A percentile compares a stretch with the other conserved stretches of the same genome.
phyloP scores from a whole-genome alignment of 2,329 filamentous ascomycete species.

The Ambrosiella cleistominuta region DNA sequence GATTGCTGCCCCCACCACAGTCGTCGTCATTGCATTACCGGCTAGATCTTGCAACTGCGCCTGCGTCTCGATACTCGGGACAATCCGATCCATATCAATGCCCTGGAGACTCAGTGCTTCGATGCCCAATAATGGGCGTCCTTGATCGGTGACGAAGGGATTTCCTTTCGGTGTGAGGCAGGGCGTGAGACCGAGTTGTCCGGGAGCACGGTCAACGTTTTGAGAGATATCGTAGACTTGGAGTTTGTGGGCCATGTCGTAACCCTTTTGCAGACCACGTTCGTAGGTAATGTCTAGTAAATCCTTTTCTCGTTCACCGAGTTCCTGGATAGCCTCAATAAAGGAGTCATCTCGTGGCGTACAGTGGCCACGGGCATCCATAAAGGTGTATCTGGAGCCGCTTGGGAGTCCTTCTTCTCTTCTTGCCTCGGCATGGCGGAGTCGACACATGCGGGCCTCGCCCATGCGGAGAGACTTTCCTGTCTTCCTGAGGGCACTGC shows the following conservation, averaged over 20 bases:
- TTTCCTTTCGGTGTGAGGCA: slow-evolving; percentile 53
- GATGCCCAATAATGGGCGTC: slow-evolving; percentile 40
- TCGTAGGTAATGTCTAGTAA: slow-evolving; percentile 46
- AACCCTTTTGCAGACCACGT: slow-evolving; percentile 23
- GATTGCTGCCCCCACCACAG: slow-evolving; percentile 49
- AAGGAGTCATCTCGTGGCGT: slow-evolving; percentile 38
- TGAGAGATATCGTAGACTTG: slow-evolving; percentile 49
- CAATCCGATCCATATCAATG: slow-evolving; percentile 42
- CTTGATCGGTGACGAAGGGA: slow-evolving; percentile 41
- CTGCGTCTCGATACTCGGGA: slow-evolving; percentile 45
- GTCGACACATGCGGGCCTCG: slow-evolving; percentile 39
- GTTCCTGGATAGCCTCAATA: slow-evolving; percentile 28
- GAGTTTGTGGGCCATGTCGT: slow-evolving; percentile 29
- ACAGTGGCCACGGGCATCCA: slow-evolving; percentile 33
- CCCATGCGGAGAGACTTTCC: slow-evolving; percentile 16
- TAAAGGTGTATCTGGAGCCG: slow-evolving; percentile 39
- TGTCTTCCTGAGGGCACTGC: slow-evolving; percentile 28
- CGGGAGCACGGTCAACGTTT: slow-evolving; percentile 45
- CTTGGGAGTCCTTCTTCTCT: slow-evolving; percentile 26
- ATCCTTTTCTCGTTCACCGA: slow-evolving; percentile 46
- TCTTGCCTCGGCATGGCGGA: slow-evolving; percentile 41
- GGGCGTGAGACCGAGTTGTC: slow-evolving; percentile 38
- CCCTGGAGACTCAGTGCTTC: slow-evolving; percentile 53
- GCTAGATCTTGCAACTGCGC: slow-evolving; percentile 49
- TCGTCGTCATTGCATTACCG: slow-evolving; percentile 65